Base-by-base conservation (phyloP, 768 basidiomycete species). In the Brasilioporus rufonigricans region DNA sequence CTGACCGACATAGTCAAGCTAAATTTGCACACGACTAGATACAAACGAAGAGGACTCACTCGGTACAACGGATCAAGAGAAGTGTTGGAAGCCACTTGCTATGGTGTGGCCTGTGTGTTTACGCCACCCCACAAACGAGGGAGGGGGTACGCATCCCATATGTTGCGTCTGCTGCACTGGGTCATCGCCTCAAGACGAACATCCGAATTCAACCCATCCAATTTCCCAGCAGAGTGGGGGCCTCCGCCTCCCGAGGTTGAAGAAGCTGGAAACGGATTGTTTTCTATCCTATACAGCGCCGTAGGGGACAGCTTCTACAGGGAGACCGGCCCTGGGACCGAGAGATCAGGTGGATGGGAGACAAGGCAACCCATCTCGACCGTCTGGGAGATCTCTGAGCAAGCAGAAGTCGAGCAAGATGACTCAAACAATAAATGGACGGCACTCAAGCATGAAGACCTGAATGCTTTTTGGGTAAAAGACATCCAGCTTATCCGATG, bases 401-500 rank as follows among this genome's bases (percentile, higher is more conserved):
- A 35, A 48, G n/a, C 46, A 32, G 27, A 51, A 50, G 57, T 9
- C n/a, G 44, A 18, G 21, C 39, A 44, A 44, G 29, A 16, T 43
- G 45, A 40, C 9, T 6, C 16, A 16, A 3, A 36, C 35, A 18
- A 36, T 18, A 18, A 36, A 36, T 36, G 35, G 35, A 18, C 35
- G 16, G 7, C 5, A 12, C 35, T 36, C 16, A 8, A 36, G 16
- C 16, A 36, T 8, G 35, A 18, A 1, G 16, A n/a, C 35, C 35
- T 35, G 3, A 14, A 35, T 5, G 35, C 14, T 18, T 35, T 35
- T 14, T 35, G 35, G 76, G 60, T 68, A 11, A 61, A 67, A 29
- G 81, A 84, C 55, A 70, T 72, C 13, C 50, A 60, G 19, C 54
- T 66, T 27, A 74, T 81, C 33, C 68, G 70, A 39, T 54, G 27